Evolutionary conservation across 2,329 filamentous ascomycete species (phyloP).

Genomic region (Pseudocercospora crystallina): DNA sequence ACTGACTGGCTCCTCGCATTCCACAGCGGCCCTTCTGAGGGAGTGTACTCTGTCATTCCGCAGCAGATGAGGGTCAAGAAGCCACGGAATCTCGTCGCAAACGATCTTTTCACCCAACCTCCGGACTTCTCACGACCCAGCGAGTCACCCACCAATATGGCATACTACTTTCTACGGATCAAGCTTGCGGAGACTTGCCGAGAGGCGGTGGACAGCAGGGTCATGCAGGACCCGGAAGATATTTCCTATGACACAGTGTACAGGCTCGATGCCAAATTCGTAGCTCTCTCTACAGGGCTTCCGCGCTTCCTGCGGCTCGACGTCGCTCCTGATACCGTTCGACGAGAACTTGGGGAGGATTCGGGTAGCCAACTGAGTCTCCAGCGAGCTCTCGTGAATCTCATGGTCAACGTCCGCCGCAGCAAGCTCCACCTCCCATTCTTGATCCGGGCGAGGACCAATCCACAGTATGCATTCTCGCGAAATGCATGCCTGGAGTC

Average conservation of each 20-base stretch:
- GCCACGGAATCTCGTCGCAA: slow-evolving; percentile 44
- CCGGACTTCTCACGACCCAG: slow-evolving; percentile 28
- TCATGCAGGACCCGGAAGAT: slow-evolving; percentile 7
- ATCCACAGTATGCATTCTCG: slow-evolving; percentile 18
- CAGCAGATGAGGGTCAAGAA: slow-evolving; percentile 42
- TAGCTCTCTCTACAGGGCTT: slow-evolving; percentile 6
- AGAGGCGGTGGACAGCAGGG: slow-evolving; percentile 38
- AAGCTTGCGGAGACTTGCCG: slow-evolving; percentile 43
- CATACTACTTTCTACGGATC: slow-evolving; percentile 44
- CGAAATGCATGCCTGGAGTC: slow-evolving; percentile 19
- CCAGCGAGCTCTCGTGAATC: slow-evolving; percentile 12
- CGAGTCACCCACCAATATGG: slow-evolving; percentile 43
- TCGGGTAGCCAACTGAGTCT: background rate
- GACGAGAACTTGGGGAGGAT: background rate
- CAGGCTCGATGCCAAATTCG: slow-evolving; percentile 16
- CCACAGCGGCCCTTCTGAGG: slow-evolving; percentile 43
- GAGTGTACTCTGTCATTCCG: slow-evolving; percentile 44
- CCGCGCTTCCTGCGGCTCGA: slow-evolving; percentile 2
- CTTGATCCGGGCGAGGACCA: slow-evolving; percentile 15
- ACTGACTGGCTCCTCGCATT: slow-evolving; percentile 35
- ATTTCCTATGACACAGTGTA: slow-evolving; percentile 17
- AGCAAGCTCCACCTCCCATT: slow-evolving; percentile 28
- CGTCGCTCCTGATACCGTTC: background rate
- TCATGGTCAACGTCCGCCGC: slow-evolving; percentile 17
- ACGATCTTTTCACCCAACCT: slow-evolving; percentile 31